These are phyloP conservation scores for Dioscorea dumetorum DNA, from an alignment of 106 monocot genomes.

Conservation along the genomic window DNA sequence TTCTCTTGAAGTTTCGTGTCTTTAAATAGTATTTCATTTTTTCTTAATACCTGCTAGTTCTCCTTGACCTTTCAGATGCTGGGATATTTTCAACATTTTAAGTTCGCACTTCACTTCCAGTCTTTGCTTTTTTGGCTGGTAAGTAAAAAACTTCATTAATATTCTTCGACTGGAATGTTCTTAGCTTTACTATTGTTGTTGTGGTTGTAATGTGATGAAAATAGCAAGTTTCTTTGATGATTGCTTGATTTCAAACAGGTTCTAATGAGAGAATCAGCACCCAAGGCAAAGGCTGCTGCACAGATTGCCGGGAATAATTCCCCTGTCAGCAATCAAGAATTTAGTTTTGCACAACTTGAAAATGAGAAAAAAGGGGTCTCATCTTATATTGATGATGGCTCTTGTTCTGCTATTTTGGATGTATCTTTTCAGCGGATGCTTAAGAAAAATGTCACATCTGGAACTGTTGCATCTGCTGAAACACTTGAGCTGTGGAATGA, in stretches of 20 bases:
- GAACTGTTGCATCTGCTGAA: constrained; percentile 8
- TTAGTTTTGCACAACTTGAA: constrained; percentile 23
- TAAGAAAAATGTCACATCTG: constrained; percentile 44
- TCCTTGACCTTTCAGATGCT: constrained; percentile 66
- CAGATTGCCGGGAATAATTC: constrained; percentile 24
- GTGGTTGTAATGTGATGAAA: not conserved
- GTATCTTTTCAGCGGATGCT: constrained; percentile 82
- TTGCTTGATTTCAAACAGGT: constrained; percentile 28
- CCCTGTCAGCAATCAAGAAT: constrained; percentile 15
- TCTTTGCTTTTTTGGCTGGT: constrained; percentile 95
- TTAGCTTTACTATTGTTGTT: too few relatives aligned
- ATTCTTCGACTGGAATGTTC: not conserved
- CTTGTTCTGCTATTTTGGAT: constrained; percentile 64
- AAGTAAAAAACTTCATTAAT: too few relatives aligned
- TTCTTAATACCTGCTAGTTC: not conserved
- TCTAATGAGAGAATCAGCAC: constrained; percentile 51
- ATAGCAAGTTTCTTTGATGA: not conserved
- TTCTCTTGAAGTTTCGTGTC: too few relatives aligned
- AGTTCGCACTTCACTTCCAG: constrained; percentile 79
- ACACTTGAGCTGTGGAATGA: constrained; percentile 82
- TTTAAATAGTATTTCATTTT: too few relatives aligned
- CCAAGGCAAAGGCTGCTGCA: constrained; percentile 41
- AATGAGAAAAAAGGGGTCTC: constrained; percentile 50
- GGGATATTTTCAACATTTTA: constrained; percentile 84
- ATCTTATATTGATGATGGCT: constrained; percentile 56